Conservation (phyloP, 2,329 filamentous ascomycete species). For the Trichoderma lentiforme region DNA sequence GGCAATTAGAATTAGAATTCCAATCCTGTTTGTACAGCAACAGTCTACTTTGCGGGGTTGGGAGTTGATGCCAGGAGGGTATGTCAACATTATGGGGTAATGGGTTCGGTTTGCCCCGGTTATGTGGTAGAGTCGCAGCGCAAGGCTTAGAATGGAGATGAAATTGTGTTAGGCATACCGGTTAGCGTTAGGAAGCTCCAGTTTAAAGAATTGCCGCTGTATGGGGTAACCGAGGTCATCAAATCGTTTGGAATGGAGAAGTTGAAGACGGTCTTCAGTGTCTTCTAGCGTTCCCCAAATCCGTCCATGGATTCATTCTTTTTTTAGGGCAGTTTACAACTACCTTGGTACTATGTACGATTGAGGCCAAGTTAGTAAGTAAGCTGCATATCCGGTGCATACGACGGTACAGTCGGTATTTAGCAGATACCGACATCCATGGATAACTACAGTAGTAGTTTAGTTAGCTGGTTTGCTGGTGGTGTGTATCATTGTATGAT, state of each 20-base stretch:
- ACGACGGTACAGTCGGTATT: too few species aligned
- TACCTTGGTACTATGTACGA: too few species aligned
- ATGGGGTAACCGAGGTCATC: background rate
- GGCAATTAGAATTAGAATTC: background rate
- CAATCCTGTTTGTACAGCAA: background rate
- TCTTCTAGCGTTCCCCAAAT: background rate
- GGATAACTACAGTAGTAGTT: too few species aligned
- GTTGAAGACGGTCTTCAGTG: too few species aligned
- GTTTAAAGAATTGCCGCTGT: background rate
- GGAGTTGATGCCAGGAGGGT: background rate
- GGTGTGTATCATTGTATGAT: too few species aligned
- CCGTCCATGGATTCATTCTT: too few species aligned
- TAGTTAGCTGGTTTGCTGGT: too few species aligned
- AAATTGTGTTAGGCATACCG: background rate
- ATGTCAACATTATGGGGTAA: constrained; percentile 2
- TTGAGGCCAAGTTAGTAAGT: background rate
- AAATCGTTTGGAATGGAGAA: background rate
- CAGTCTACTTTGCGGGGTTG: constrained; percentile 7
- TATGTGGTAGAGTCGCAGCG: background rate
- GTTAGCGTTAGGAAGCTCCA: background rate
- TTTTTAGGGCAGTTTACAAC: background rate
- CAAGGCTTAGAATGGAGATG: background rate
- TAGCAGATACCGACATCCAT: too few species aligned
- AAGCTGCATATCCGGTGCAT: background rate
- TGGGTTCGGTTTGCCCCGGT: background rate